These are phyloP conservation scores for Chalciporus piperatus DNA, from an alignment of 768 basidiomycete species.

Conservation along the genomic window DNA sequence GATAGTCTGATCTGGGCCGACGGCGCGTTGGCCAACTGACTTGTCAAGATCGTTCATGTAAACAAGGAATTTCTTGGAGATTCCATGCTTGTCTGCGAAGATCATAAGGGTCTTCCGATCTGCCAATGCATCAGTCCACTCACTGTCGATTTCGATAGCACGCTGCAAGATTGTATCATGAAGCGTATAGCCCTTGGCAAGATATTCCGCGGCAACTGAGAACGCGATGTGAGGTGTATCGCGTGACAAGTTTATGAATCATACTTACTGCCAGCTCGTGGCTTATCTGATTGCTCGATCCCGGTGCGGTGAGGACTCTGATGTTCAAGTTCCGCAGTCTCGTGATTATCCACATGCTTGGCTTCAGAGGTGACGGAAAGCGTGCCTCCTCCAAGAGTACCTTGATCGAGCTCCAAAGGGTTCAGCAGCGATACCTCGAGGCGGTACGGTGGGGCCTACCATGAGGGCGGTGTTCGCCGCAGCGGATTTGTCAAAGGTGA, in stretches of 20 bases:
- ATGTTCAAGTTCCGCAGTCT: conserved; percentile 36
- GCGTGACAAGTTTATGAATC: background rate
- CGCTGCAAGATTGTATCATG: conserved; percentile 74
- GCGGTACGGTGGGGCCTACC: conserved; percentile 35
- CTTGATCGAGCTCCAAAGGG: conserved; percentile 60
- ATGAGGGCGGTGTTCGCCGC: conserved; percentile 87
- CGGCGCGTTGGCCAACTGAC: conserved; percentile 61
- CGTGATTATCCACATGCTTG: conserved; percentile 54
- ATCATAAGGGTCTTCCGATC: background rate
- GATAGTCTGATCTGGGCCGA: conserved; percentile 81
- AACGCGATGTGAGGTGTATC: background rate
- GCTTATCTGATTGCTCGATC: conserved; percentile 89
- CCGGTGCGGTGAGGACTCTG: conserved; percentile 34
- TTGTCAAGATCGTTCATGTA: conserved; percentile 77
- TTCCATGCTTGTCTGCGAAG: conserved; percentile 70
- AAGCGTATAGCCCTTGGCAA: conserved; percentile 85
- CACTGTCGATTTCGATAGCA: conserved; percentile 79
- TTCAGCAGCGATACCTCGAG: background rate
- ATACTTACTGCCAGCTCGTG: conserved; percentile 72
- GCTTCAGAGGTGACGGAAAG: conserved; percentile 71
- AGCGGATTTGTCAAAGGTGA: conserved; percentile 80
- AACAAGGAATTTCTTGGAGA: conserved; percentile 77
- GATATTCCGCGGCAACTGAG: conserved; percentile 87
- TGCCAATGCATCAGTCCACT: conserved; percentile 7
- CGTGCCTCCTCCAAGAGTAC: conserved; percentile 67